A percentile compares a stretch with the other conserved stretches of the same genome.
Conservation (phyloP, 306 rosid genomes). For the Ormosia emarginata region DNA sequence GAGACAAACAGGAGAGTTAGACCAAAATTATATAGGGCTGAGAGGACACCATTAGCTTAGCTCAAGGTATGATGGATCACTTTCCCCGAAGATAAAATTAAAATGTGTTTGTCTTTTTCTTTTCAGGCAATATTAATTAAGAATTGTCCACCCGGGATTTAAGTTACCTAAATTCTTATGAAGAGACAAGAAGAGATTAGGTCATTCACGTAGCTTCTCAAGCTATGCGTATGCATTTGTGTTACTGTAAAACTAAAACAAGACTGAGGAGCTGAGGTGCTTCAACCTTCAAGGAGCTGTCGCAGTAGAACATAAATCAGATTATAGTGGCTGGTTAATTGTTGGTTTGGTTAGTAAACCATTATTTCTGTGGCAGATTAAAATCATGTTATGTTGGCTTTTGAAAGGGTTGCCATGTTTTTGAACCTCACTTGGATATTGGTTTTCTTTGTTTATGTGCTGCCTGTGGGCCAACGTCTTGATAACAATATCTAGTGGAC, state of each 20-base stretch:
- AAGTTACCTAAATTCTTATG: neutral
- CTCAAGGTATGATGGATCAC: neutral
- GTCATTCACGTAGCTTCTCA: neutral
- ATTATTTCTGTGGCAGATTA: neutral
- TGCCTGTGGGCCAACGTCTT: neutral
- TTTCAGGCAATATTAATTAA: neutral
- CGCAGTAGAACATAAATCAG: neutral
- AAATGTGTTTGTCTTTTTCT: neutral
- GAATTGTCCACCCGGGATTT: neutral
- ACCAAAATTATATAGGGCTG: neutral
- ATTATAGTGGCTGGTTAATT: neutral
- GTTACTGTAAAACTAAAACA: neutral
- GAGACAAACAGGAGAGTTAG: neutral
- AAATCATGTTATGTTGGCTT: neutral
- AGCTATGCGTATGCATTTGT: neutral
- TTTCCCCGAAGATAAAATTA: neutral
- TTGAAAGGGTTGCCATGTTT: neutral
- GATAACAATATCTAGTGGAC: neutral
- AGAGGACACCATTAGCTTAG: neutral
- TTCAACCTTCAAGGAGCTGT: neutral
- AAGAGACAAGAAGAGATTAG: neutral
- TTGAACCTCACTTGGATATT: neutral
- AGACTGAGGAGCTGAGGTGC: neutral
- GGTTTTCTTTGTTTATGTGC: neutral
- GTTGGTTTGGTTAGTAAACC: neutral